These are phyloP conservation scores for Dipteronia sinensis DNA, from an alignment of 345 rosid genomes.

Conservation along the genomic window DNA sequence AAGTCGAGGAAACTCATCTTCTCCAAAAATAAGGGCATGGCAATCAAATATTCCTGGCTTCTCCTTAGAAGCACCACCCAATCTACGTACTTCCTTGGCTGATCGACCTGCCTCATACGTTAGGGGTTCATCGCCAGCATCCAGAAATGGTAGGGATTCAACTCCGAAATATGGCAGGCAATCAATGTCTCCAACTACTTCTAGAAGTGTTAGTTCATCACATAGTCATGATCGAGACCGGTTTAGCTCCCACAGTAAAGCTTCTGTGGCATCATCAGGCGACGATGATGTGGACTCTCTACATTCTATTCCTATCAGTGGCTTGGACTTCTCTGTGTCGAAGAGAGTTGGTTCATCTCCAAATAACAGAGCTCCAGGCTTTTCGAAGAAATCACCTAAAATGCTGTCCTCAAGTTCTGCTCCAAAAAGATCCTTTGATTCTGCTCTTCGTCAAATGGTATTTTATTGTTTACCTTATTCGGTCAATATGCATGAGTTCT, in stretches of 20 bases:
- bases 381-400: slow-evolving; percentile 61
- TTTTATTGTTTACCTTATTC: slow-evolving; percentile 18
- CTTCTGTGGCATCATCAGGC: slow-evolving; percentile 89
- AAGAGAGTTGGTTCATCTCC: slow-evolving; percentile 58
- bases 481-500: slow-evolving; percentile 5
- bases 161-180: slow-evolving; percentile 63
- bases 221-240: slow-evolving; percentile 86
- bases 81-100: slow-evolving; percentile 90
- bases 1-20: slow-evolving; percentile 80
- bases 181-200: slow-evolving; percentile 92
- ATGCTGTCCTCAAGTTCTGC: slow-evolving; percentile 70
- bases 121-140: slow-evolving; percentile 98
- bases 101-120: slow-evolving; percentile 94
- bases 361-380: slow-evolving; percentile 61
- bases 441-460: slow-evolving; percentile 88
- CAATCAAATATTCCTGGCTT: slow-evolving; percentile 92
- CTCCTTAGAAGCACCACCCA: slow-evolving; percentile 96
- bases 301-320: slow-evolving; percentile 57
- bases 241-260: slow-evolving; percentile 79
- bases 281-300: slow-evolving; percentile 84
- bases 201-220: slow-evolving; percentile 90
- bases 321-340: slow-evolving; percentile 51
- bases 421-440: slow-evolving; percentile 79
- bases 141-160: slow-evolving; percentile 77
- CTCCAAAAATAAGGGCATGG: slow-evolving; percentile 92